Evolutionary conservation across 208 protist species (phyloP), one percentile per base, ranked within the genome.

Genomic region (Trypanosomatidae sp.): DNA sequence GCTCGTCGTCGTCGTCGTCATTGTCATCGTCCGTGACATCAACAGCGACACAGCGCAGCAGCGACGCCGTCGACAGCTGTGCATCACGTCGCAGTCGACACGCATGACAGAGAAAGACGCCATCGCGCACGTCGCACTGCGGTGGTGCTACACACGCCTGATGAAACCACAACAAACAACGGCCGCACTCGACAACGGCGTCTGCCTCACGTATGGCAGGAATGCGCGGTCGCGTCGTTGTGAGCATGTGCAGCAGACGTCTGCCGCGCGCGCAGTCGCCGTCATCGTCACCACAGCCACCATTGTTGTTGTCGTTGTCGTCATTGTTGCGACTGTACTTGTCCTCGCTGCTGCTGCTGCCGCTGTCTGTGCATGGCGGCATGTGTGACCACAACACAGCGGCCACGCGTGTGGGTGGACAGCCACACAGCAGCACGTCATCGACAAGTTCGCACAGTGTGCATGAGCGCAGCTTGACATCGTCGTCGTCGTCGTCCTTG

Each of bases 131-230:
- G 23, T 80, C 68, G 0, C 71, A 64, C 59, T 91, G 82, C 33
- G 55, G 47, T 24, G 82, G 82, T 16, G 57, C 66, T 3, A 91
- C 47, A 41, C 82, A 91, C 19, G 41, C 45, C 41, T 91, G 82
- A 28, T 91, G 82, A 51, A 91, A 87, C 16, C 73, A 48, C 7
- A 55, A 61, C 28, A 85, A 71, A 61, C 82, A 91, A 21, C 53
- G 38, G 8, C 58, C 69, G 27, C 82, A 91, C 66, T 91, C 76
- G 33, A 85, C 25, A 30, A 91, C 59, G 15, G 48, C 71, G 49
- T 91, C 82, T 47, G 66, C 67, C 45, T 83, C 71, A 23, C 56
- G 59, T 19, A 89, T 24, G 0, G 59, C 32, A 6, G 59, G 59
- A 15, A 66, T 32, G 1, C 42, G 33, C 0, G 38, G 30, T 2